Evolutionary conservation across 306 rosid species (phyloP).

Genomic region (Vachellia collinsii): DNA sequence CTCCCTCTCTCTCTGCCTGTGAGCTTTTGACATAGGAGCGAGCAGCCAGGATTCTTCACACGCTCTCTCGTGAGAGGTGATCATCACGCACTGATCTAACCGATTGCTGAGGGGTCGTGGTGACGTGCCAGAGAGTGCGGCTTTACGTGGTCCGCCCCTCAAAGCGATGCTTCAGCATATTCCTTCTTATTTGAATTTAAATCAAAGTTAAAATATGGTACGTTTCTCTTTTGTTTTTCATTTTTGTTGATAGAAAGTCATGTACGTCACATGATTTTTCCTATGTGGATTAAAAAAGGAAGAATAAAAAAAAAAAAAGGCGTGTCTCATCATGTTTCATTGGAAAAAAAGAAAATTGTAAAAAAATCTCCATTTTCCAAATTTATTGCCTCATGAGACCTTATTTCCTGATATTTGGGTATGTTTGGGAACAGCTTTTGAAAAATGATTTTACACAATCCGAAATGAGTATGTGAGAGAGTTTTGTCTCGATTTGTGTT

Average conservation of each 20-base stretch:
- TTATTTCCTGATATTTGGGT: too few relatives aligned
- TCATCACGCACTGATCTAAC: neutral
- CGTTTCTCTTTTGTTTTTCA: neutral
- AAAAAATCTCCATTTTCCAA: too few relatives aligned
- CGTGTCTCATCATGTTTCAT: too few relatives aligned
- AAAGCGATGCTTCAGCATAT: neutral
- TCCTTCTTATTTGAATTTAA: neutral
- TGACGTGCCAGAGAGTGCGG: slow-evolving; percentile 12
- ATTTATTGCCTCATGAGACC: too few relatives aligned
- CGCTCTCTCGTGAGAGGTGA: neutral
- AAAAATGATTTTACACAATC: too few relatives aligned
- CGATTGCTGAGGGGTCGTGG: neutral
- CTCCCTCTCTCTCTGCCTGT: neutral
- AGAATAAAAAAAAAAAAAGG: too few relatives aligned
- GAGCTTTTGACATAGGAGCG: neutral
- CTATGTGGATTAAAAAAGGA: neutral
- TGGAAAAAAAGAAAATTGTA: too few relatives aligned
- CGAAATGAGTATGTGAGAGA: too few relatives aligned
- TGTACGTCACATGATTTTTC: neutral
- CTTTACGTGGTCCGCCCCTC: slow-evolving; percentile 1
- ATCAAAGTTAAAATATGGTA: neutral
- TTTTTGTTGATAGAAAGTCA: neutral
- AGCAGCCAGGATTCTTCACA: neutral
- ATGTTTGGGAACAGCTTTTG: too few relatives aligned
- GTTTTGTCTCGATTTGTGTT: too few relatives aligned